Conservation (phyloP, 352 stramenopile species). For the Phytophthora multivora region DNA sequence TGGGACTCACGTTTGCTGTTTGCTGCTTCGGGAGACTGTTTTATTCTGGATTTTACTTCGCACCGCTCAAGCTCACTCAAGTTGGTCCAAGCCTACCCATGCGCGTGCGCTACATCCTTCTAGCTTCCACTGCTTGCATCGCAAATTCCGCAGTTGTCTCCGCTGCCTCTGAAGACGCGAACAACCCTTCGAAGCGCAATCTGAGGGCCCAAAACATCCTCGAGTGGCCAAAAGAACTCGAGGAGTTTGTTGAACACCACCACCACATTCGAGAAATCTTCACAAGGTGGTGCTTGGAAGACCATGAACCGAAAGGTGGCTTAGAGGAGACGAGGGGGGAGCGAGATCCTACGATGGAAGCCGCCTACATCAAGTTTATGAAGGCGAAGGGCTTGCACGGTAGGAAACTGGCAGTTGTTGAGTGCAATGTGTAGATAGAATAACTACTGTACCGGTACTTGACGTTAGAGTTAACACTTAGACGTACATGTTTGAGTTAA, state of each 20-base stretch:
- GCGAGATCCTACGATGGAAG: background rate
- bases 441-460: too few relatives aligned
- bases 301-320: background rate
- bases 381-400: background rate
- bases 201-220: constrained; percentile 15
- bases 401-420: background rate
- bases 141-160: background rate
- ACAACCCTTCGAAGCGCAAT: background rate
- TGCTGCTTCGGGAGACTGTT: background rate
- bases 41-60: constrained; percentile 3
- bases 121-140: background rate
- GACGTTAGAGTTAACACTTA: too few relatives aligned
- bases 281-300: constrained; percentile 12
- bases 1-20: background rate
- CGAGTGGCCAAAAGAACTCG: constrained; percentile 7
- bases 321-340: constrained; percentile 1
- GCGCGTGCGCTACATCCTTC: constrained; percentile 1
- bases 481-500: too few relatives aligned
- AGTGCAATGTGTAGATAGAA: constrained; percentile 9
- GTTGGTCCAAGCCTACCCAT: constrained; percentile 1
- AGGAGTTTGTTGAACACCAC: constrained; percentile 19
- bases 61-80: constrained; percentile 1
- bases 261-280: constrained; percentile 16
- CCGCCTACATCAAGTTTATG: background rate
- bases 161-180: background rate